Evolutionary conservation across 345 rosid genomes (phyloP).

Genomic region (Euphorbia pulcherrima): DNA sequence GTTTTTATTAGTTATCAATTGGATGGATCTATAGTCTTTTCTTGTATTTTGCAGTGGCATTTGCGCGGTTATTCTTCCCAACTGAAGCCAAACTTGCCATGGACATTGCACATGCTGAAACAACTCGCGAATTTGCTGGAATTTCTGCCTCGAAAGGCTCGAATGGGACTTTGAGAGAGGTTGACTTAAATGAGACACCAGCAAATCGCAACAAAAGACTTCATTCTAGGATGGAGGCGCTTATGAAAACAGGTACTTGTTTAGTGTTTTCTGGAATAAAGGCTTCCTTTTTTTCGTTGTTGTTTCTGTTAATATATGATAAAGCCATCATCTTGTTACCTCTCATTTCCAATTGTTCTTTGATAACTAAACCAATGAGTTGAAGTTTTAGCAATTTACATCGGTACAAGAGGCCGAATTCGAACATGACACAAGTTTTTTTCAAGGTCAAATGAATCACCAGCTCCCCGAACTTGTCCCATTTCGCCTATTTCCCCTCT

Average conservation of each 20-base stretch:
- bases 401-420: neutral
- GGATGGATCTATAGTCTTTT: no score
- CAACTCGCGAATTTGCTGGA: constrained; percentile 62
- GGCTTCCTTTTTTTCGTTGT: neutral
- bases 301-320: neutral
- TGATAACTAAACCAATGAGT: no score
- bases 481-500: no score
- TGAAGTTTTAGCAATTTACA: neutral
- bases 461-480: no score
- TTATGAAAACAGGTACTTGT: constrained; percentile 75
- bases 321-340: neutral
- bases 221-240: constrained; percentile 67
- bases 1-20: neutral
- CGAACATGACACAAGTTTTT: neutral
- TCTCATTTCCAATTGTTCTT: neutral
- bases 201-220: constrained; percentile 61
- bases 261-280: neutral
- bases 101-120: constrained; percentile 77
- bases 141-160: constrained; percentile 52
- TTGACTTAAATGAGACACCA: constrained; percentile 90
- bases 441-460: no score
- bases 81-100: constrained; percentile 89
- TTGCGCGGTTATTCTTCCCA: constrained; percentile 80
- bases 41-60: constrained; percentile 59
- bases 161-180: constrained; percentile 63